Percentiles rank a stretch among this genome's conserved stretches.
Evolutionary conservation across 163 green algal genomes (phyloP).

Genomic region (Smithsoniella earleae): DNA sequence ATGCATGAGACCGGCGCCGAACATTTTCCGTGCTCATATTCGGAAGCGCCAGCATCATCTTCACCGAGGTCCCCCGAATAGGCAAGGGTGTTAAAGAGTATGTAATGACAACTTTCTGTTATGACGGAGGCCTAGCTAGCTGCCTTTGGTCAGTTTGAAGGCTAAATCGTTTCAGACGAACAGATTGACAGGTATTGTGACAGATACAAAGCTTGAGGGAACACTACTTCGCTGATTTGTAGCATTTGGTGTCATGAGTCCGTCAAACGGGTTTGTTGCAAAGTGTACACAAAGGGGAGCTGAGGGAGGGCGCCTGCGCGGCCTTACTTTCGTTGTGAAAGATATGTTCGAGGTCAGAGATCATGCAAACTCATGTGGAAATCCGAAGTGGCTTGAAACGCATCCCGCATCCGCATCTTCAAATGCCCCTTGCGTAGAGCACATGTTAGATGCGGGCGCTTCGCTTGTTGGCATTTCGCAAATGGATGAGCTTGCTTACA

Average conservation of each 20-base stretch:
- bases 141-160: no score
- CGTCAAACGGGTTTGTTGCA: constrained; percentile 14
- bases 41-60: no score
- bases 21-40: no score
- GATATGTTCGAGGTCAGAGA: constrained; percentile 68
- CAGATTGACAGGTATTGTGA: no score
- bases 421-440: constrained; percentile 56
- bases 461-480: constrained; percentile 58
- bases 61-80: no score
- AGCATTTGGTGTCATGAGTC: not conserved
- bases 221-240: not conserved
- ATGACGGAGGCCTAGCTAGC: not conserved
- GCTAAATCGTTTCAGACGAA: no score
- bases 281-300: constrained; percentile 6
- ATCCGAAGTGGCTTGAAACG: constrained; percentile 66
- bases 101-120: no score
- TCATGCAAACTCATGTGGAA: constrained; percentile 66
- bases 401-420: constrained; percentile 45
- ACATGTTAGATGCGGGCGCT: constrained; percentile 45
- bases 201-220: not conserved
- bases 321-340: constrained; percentile 68
- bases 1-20: no score
- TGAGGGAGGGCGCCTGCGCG: constrained; percentile 43
- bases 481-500: constrained; percentile 78
- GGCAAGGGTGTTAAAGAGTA: no score